Conservation (phyloP, 805 yeast species). For the Cyberlindnera nakhonratchasimensis region DNA sequence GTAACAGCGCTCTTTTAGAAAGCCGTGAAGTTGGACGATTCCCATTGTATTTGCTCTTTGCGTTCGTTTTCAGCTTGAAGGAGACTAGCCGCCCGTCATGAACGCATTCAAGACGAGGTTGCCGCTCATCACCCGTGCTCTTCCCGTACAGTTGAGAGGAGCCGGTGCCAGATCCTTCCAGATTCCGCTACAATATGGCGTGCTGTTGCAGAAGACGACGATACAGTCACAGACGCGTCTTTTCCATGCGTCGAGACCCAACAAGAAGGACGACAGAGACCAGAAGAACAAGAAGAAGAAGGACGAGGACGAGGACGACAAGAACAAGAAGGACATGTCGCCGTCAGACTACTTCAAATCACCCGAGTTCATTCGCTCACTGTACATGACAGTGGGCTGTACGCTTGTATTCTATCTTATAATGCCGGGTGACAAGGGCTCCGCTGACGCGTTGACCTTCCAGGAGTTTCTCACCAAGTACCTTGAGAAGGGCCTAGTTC, state of each 20-base stretch:
- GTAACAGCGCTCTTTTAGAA: too few relatives aligned
- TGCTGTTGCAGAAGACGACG: background rate
- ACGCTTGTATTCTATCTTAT: constrained; percentile 36
- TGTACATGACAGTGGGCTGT: constrained; percentile 37
- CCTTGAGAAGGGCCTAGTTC: constrained; percentile 74
- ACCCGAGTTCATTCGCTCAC: constrained; percentile 39
- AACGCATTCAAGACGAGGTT: constrained; percentile 3
- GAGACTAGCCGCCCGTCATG: background rate
- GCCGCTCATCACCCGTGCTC: constrained; percentile 1
- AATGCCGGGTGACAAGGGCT: constrained; percentile 27
- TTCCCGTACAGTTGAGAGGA: background rate
- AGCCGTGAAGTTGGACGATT: too few relatives aligned
- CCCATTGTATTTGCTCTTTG: too few relatives aligned
- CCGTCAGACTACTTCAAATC: constrained; percentile 38
- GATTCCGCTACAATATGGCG: background rate
- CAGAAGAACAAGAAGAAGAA: constrained; percentile 20
- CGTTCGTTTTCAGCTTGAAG: too few relatives aligned
- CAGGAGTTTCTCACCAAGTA: constrained; percentile 84
- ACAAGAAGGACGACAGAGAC: constrained; percentile 12
- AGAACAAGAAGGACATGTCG: constrained; percentile 28
- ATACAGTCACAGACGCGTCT: constrained; percentile 5
- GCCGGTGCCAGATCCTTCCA: background rate
- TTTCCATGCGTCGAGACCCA: constrained; percentile 13
- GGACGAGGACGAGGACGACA: constrained; percentile 20
- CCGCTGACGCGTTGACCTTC: constrained; percentile 45